Evolutionary conservation across 345 rosid species (phyloP).

Genomic region (Luvunga scandens): DNA sequence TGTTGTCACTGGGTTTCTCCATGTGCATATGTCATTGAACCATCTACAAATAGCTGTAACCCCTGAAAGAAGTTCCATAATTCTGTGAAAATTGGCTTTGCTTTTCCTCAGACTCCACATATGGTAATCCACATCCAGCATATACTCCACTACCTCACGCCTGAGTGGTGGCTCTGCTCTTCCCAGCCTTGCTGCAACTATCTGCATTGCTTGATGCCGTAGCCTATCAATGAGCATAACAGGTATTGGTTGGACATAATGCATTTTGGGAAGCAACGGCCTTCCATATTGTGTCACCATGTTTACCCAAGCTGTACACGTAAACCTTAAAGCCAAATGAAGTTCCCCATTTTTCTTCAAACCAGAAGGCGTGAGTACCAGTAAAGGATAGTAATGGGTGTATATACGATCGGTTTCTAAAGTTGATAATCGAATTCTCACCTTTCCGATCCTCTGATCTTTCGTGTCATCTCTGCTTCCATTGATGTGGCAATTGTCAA

Average conservation of each 20-base stretch:
- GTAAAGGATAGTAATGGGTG: conserved; percentile 82
- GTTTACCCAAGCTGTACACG: conserved; percentile 78
- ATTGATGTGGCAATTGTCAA: conserved; percentile 73
- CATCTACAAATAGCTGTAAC: conserved; percentile 67
- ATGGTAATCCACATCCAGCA: conserved; percentile 91
- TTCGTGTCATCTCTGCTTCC: conserved; percentile 57
- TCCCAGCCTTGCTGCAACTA: conserved; percentile 71
- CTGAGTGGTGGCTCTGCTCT: conserved; percentile 93
- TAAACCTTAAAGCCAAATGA: conserved; percentile 83
- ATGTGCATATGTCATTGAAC: conserved; percentile 73
- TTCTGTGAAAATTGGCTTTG: conserved; percentile 87
- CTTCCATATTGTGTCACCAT: conserved; percentile 85
- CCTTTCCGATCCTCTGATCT: conserved; percentile 91
- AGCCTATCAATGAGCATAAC: conserved; percentile 67
- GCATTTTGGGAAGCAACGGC: conserved; percentile 98
- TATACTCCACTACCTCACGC: conserved; percentile 81
- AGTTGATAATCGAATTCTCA: conserved; percentile 83
- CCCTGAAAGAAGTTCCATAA: conserved; percentile 72
- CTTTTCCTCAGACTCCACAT: conserved; percentile 93
- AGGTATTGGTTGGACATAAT: conserved; percentile 78
- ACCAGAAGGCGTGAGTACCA: conserved; percentile 72
- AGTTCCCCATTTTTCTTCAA: conserved; percentile 89
- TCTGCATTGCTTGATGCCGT: conserved; percentile 84
- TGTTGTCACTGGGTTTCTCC: conserved; percentile 90
- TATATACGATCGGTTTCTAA: conserved; percentile 84